A percentile compares a stretch with the other conserved stretches of the same genome.
phyloP scores from a whole-genome alignment of 73 alveolate genomes.

The Stentor roeselii region DNA sequence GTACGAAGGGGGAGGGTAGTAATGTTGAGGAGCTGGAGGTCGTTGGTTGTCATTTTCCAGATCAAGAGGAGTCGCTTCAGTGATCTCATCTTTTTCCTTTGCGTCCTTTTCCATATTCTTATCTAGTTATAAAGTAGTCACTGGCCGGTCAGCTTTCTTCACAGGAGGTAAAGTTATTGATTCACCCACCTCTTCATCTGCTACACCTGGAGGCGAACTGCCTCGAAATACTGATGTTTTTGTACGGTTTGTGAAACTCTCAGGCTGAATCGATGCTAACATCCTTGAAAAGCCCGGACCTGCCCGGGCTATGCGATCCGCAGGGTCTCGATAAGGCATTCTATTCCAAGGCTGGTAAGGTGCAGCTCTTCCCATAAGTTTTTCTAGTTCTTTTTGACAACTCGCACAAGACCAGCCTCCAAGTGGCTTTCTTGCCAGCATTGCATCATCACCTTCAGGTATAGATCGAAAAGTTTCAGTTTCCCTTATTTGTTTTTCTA shows the following conservation, averaged over 20 bases:
- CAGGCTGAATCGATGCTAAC: constrained; percentile 54
- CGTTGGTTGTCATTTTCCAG: no score
- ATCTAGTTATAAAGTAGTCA: neutral
- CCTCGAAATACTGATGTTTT: neutral
- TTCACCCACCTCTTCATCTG: neutral
- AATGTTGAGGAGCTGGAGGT: no score
- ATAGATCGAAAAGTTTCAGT: constrained; percentile 34
- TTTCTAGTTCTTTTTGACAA: constrained; percentile 65
- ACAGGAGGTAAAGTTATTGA: neutral
- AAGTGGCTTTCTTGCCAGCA: constrained; percentile 76
- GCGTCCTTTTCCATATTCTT: no score
- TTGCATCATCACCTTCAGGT: constrained; percentile 69
- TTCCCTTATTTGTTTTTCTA: constrained; percentile 79
- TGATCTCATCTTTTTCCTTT: no score
- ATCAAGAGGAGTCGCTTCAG: no score
- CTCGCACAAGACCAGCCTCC: constrained; percentile 84
- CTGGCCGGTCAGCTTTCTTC: neutral
- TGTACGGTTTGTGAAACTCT: neutral
- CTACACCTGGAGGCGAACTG: neutral
- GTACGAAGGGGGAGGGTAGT: no score
- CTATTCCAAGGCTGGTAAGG: constrained; percentile 78
- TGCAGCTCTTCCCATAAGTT: constrained; percentile 54
- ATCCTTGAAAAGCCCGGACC: constrained; percentile 70
- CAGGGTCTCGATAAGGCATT: constrained; percentile 70
- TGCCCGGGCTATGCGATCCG: constrained; percentile 9